phyloP scores from a whole-genome alignment of 805 yeast genomes.

The Yamadazyma sp. region DNA sequence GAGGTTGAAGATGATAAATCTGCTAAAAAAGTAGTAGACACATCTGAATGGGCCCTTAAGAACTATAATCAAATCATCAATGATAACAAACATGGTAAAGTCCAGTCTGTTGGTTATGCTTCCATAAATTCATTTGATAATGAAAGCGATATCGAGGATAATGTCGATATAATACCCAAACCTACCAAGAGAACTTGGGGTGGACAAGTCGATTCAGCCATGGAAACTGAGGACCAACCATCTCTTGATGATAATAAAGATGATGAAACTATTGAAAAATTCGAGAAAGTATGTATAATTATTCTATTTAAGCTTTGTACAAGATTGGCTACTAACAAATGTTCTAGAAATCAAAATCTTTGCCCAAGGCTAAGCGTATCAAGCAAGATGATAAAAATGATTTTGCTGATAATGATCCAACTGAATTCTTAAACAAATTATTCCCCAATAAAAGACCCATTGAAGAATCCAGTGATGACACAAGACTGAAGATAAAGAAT shows the following conservation, averaged over 20 bases:
- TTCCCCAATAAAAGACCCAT: slow-evolving; percentile 1
- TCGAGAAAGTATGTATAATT: slow-evolving; percentile 4
- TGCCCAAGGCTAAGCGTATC: slow-evolving; percentile 4
- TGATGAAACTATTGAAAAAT: neutral
- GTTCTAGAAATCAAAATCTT: neutral
- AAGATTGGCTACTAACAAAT: slow-evolving; percentile 2
- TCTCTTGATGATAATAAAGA: slow-evolving; percentile 2
- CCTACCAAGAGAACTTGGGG: slow-evolving; percentile 11
- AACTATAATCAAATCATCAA: slow-evolving; percentile 23
- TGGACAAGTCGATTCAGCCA: neutral
- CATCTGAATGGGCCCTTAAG: slow-evolving; percentile 52
- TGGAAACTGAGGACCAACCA: too few species aligned
- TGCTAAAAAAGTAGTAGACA: slow-evolving; percentile 42
- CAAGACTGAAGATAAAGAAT: slow-evolving; percentile 1
- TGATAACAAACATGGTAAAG: slow-evolving; percentile 16
- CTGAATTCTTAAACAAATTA: slow-evolving; percentile 3
- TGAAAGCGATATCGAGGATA: slow-evolving; percentile 16
- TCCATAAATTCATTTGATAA: slow-evolving; percentile 28
- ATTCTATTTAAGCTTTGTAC: neutral
- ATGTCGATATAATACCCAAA: slow-evolving; percentile 1
- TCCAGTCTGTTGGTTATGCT: slow-evolving; percentile 40
- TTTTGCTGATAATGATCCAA: slow-evolving; percentile 4
- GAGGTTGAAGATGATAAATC: slow-evolving; percentile 24
- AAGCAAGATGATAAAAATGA: slow-evolving; percentile 5
- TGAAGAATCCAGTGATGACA: neutral